Base-by-base conservation (phyloP, 805 yeast species). In the Candida gorgasii region DNA sequence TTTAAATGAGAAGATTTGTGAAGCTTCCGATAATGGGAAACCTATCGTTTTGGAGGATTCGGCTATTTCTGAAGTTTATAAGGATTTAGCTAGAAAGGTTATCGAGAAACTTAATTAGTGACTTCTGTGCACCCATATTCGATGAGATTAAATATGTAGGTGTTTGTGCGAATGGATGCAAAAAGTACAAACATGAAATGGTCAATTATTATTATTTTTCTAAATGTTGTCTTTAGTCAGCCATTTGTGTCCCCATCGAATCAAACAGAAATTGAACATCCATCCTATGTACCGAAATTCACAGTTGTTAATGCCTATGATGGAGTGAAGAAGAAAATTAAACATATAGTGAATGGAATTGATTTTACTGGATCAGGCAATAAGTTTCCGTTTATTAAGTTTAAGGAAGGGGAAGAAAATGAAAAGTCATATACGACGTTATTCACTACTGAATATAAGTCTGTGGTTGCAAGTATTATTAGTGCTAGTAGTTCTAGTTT, bases 21-120 rank as follows among this genome's bases (percentile, higher is more conserved):
- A 55, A 6, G 75, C 75, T 30, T 75, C 86, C 2, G 95, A 87
- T 55, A 48, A 52, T 7, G 95, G 95, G 0, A 69, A 64, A 44
- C 95, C 95, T 0, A 67, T 81, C 1, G 80, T 79, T 0, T 57
- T 82, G 1, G 54, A 73, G 1, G 64, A 67, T 2, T 57, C 72
- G 0, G 50, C 51, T 0, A 38, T 69, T 5, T 57, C 80, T 2
- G 42, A 56, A 33, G 69, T 77, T 0, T 85, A 82, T 52, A 47
- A 62, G 7, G 64, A 66, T 1, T 67, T 84, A 11, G 88, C 87
- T 1, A 24, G 39, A 23, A 17, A 16, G 8, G 45, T 53, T 2
- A 22, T 52, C 2, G 9, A 29, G 9, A 30, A 41, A 31, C 11
- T 31, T 8, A 19, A 13, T 2, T 37, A 34, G 35, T n/a, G n/a